Percentiles rank a stretch among this genome's conserved stretches.
These are phyloP conservation scores for Ascochyta fabae DNA, from an alignment of 2,329 filamentous ascomycete genomes.

Conservation along the genomic window DNA sequence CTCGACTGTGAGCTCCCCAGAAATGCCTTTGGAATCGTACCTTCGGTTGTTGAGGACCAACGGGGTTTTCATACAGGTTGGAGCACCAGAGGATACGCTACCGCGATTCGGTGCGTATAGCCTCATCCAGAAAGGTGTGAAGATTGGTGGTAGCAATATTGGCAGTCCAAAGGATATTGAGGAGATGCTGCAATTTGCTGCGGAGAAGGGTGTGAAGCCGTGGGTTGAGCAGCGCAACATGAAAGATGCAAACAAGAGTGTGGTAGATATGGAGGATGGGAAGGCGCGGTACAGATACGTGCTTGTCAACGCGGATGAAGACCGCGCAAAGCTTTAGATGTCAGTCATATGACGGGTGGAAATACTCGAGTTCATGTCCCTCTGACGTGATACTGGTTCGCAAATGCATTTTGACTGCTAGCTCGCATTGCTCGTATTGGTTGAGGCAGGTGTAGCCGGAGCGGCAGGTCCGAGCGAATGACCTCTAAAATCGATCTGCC, in stretches of 20 bases:
- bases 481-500: background rate
- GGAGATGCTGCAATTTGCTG: slow-evolving; percentile 67
- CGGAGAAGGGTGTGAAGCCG: slow-evolving; percentile 63
- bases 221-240: slow-evolving; percentile 68
- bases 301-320: slow-evolving; percentile 38
- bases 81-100: slow-evolving; percentile 66
- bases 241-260: slow-evolving; percentile 60
- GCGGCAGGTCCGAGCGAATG: background rate
- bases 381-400: background rate
- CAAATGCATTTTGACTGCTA: background rate
- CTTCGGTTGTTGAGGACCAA: slow-evolving; percentile 65
- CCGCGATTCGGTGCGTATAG: slow-evolving; percentile 64
- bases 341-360: background rate
- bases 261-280: slow-evolving; percentile 64
- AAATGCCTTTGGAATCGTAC: slow-evolving; percentile 70
- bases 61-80: slow-evolving; percentile 71
- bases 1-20: slow-evolving; percentile 62
- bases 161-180: slow-evolving; percentile 64
- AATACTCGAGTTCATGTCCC: too few relatives aligned
- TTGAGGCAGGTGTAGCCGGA: background rate
- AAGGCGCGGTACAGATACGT: slow-evolving; percentile 57
- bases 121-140: slow-evolving; percentile 63
- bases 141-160: slow-evolving; percentile 55
- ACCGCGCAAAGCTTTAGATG: slow-evolving; percentile 31
- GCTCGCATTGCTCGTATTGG: background rate